Evolutionary conservation across 139 green algal genomes (phyloP), one percentile per base, ranked within the genome.

Genomic region (Tetratostichococcus sp.): DNA sequence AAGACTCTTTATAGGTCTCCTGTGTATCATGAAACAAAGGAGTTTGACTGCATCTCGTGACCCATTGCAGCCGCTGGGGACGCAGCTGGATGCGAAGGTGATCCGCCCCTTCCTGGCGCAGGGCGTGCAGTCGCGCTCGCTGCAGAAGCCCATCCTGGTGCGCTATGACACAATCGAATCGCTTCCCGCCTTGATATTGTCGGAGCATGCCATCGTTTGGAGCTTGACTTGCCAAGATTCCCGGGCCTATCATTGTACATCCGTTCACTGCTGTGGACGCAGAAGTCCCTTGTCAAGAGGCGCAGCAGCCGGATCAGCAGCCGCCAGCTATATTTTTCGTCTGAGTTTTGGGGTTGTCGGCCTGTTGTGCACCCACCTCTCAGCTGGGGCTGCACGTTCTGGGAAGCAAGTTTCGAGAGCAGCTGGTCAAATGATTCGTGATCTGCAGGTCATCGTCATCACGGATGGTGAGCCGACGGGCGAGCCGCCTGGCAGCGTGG

Each of bases 111-210:
- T 79, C 30, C 57, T 78, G 35, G 34, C 42, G 22, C 39, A 21
- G 16, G 26, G 19, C 6, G 30, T 68, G 14, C 42, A 78, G 43
- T 59, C 28, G 22, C 30, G 35, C 30, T 2, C 42, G 22, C 28
- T 77, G 65, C 65, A 50, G 23, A 78, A 78, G 74, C 74, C 74
- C 31, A 67, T 78, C 23, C 62, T 78, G 35, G 66, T 73, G 1
- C 11, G 2, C 1, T n/a, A n/a, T n/a, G n/a, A n/a, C n/a, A n/a
- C n/a, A n/a, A n/a, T n/a, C n/a, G n/a, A n/a, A n/a, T 30, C 32
- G 14, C 31, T 39, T n/a, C 66, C 14, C 8, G 0, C 42, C 28
- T 14, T 30, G n/a, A 4, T 30, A 6, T 19, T 31, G 11, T 6
- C 23, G 4, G 23, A 4, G 58, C 22, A 17, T 31, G 23, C 25